Base-by-base conservation (phyloP, 2,329 filamentous ascomycete species). In the Alternaria postmessia region DNA sequence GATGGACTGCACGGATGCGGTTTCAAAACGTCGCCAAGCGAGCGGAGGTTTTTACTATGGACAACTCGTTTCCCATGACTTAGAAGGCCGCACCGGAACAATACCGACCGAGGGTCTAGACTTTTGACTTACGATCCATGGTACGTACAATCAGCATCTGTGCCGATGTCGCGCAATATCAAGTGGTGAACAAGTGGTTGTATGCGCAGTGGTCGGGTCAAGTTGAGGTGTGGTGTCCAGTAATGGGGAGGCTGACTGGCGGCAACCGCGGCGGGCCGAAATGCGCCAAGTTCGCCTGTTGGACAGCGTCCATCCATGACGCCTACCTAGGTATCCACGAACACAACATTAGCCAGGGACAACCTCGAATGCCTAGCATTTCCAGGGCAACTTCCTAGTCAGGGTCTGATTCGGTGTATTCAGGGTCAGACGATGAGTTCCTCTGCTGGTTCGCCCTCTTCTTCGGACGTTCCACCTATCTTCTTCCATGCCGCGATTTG, bases 1-100 rank as follows among this genome's bases (percentile, higher is more conserved):
- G 46, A 49, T 49, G 46, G 46, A 38, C n/a, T 36, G 46, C 46
- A 49, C 30, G 32, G 30, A 36, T 30, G 46, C 12, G n/a, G 46
- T 49, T 49, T 49, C 46, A 38, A 48, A 49, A 36, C 32, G 24
- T n/a, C 16, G 46, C 46, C 32, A 49, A 38, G 46, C 9, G 30
- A 16, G 46, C 32, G 46, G 46, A 26, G 32, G 30, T 36, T 34
- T 48, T 11, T 18, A 30, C 46, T 22, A 43, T 43, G 6, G 12
- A 16, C 39, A 2, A 16, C 3, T 43, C 22, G 41, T 16, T 38
- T 4, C n/a, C 36, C 22, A n/a, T 22, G 46, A 16, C 46, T 7
- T 8, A 2, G 14, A 9, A 11, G 12, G 20, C 18, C n/a, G 22
- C 14, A 36, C 12, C 46, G 32, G 46, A 34, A n/a, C 1, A 26